A percentile compares a stretch with the other conserved stretches of the same genome.
Evolutionary conservation across 2,329 filamentous ascomycete species (phyloP).

Genomic region (Basipetospora chlamydospora): DNA sequence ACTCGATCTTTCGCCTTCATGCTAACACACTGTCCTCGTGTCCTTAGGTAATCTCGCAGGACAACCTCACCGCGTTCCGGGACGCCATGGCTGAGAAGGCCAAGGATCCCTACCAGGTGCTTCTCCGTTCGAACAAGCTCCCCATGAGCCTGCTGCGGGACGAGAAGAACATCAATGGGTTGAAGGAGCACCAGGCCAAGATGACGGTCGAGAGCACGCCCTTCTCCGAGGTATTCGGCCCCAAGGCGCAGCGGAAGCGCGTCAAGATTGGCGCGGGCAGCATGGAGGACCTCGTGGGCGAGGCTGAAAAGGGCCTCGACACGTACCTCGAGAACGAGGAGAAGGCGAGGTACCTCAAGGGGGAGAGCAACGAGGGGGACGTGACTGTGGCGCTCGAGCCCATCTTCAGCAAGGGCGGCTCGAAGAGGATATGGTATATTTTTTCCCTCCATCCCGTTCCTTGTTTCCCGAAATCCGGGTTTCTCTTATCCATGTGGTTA

Average conservation of each 20-base stretch:
- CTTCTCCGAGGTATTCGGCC: constrained; percentile 80
- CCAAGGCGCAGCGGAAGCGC: constrained; percentile 83
- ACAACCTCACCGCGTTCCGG: constrained; percentile 73
- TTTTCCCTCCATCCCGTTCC: neutral
- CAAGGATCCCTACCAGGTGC: constrained; percentile 79
- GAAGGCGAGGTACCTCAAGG: constrained; percentile 62
- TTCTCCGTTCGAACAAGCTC: constrained; percentile 94
- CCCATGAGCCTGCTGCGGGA: constrained; percentile 91
- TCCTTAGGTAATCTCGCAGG: constrained; percentile 61
- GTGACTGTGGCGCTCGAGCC: constrained; percentile 59
- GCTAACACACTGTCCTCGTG: too few relatives aligned
- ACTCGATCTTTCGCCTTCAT: too few relatives aligned
- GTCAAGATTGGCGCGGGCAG: constrained; percentile 76
- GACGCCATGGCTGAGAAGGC: constrained; percentile 84
- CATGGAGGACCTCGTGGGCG: constrained; percentile 67
- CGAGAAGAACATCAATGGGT: constrained; percentile 53
- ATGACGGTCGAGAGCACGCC: constrained; percentile 80
- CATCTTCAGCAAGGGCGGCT: constrained; percentile 89
- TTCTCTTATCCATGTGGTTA: neutral
- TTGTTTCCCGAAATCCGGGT: too few relatives aligned
- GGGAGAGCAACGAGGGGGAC: constrained; percentile 37
- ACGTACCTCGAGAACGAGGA: constrained; percentile 69
- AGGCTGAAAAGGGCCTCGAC: constrained; percentile 68
- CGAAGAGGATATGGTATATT: constrained; percentile 67
- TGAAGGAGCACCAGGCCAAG: constrained; percentile 88